phyloP scores from a whole-genome alignment of 2,329 filamentous ascomycete genomes.

The Tolypocladium ovalisporum region DNA sequence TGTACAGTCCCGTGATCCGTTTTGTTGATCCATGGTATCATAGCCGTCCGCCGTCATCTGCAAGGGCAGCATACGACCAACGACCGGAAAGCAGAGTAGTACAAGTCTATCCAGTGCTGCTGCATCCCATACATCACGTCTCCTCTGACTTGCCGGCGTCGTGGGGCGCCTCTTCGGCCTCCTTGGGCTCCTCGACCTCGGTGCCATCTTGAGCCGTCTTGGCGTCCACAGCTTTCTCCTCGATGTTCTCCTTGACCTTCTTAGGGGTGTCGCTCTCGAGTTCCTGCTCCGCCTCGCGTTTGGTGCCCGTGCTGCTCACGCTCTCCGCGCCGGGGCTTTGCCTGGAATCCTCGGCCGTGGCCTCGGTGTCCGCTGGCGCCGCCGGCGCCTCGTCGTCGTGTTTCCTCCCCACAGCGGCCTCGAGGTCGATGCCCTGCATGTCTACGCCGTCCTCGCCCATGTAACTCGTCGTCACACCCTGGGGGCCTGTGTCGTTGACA shows the following conservation, averaged over 20 bases:
- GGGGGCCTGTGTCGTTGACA: conserved; percentile 75
- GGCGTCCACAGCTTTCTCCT: not conserved
- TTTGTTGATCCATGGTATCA: not conserved
- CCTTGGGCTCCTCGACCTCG: not conserved
- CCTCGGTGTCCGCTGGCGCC: conserved; percentile 8
- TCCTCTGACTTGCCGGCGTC: not conserved
- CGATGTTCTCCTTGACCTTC: conserved; percentile 34
- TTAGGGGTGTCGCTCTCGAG: conserved; percentile 30
- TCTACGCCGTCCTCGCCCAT: conserved; percentile 30
- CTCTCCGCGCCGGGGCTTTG: conserved; percentile 15
- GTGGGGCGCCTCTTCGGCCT: not conserved
- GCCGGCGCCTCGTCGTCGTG: conserved; percentile 13
- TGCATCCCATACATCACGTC: not conserved
- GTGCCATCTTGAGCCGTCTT: not conserved
- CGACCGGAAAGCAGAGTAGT: not conserved
- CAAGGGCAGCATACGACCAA: not conserved
- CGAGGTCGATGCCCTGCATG: conserved; percentile 46
- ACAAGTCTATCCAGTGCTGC: not conserved
- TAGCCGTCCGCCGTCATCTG: not conserved
- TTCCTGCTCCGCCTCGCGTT: conserved; percentile 44
- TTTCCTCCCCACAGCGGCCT: conserved; percentile 49
- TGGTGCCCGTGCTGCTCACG: conserved; percentile 27
- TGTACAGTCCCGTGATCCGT: not conserved
- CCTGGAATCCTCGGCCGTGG: conserved; percentile 13
- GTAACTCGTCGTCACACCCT: conserved; percentile 32